Evolutionary conservation across 2,329 filamentous ascomycete genomes (phyloP).

Genomic region (Colletotrichum sp.): DNA sequence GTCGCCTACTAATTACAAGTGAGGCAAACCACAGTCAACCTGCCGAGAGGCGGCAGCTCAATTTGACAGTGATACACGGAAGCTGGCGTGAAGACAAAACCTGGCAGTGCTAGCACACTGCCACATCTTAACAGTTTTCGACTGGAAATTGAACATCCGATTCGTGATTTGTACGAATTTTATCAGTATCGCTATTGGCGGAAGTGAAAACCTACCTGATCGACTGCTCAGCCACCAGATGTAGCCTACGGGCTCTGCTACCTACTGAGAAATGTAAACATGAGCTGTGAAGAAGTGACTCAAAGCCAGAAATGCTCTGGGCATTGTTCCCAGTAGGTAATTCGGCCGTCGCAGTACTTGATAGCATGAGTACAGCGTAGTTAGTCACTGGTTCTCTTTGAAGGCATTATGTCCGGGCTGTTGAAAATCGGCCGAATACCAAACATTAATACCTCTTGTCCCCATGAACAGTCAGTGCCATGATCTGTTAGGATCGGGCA

Average conservation of each 20-base stretch:
- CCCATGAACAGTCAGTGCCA: not conserved
- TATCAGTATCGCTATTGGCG: not conserved
- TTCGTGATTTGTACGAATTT: not conserved
- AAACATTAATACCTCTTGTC: not conserved
- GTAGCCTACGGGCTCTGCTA: not conserved
- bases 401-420: not conserved
- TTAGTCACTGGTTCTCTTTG: not conserved
- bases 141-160: not conserved
- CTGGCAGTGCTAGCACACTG: not conserved
- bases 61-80: not conserved
- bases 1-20: not conserved
- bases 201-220: not conserved
- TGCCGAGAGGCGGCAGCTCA: not conserved
- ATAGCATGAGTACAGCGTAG: not conserved
- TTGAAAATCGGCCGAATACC: not conserved
- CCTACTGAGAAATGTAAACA: not conserved
- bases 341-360: not conserved
- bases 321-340: not conserved
- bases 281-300: not conserved
- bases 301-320: not conserved
- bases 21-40: not conserved
- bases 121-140: fast-evolving
- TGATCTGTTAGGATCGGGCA: not conserved
- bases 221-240: not conserved
- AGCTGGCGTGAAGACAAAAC: not conserved